Conservation (phyloP, 495 filamentous ascomycete species). For the Coniosporium apollinis region DNA sequence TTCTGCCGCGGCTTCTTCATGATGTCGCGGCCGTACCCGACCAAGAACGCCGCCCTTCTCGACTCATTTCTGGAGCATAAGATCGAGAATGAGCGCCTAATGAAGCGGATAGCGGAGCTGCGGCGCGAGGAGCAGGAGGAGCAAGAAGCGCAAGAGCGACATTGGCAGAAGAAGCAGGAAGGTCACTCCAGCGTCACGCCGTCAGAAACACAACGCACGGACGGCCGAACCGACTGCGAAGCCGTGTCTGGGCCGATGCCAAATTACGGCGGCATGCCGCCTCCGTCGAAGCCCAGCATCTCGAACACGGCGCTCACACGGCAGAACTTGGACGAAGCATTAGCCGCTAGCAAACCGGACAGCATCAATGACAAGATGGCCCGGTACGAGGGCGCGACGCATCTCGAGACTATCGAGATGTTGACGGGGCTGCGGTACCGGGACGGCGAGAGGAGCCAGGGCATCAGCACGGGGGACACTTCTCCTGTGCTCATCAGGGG, state of each 20-base stretch:
- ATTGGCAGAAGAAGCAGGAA: constrained; percentile 36
- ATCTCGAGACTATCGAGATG: constrained; percentile 84
- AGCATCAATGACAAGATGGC: constrained; percentile 65
- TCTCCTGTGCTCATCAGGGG: constrained; percentile 69
- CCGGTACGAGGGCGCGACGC: constrained; percentile 52
- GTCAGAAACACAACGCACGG: constrained; percentile 25
- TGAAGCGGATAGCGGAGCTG: constrained; percentile 68
- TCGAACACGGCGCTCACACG: constrained; percentile 51
- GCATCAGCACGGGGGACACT: constrained; percentile 71
- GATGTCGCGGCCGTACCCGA: constrained; percentile 83
- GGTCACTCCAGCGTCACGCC: constrained; percentile 35
- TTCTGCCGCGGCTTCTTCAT: constrained; percentile 86
- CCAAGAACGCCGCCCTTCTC: constrained; percentile 63
- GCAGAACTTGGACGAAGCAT: constrained; percentile 63
- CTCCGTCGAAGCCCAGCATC: constrained; percentile 44
- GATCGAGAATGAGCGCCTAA: constrained; percentile 84
- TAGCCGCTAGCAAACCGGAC: constrained; percentile 49
- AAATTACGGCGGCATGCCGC: constrained; percentile 40
- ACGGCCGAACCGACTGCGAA: constrained; percentile 9
- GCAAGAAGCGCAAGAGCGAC: constrained; percentile 31
- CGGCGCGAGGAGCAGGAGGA: constrained; percentile 78
- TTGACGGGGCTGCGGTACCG: constrained; percentile 77
- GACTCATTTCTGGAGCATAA: constrained; percentile 96
- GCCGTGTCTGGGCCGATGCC: neutral
- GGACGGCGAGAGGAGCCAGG: constrained; percentile 76